Evolutionary conservation across 2,329 filamentous ascomycete species (phyloP), one percentile per base, ranked within the genome.

Genomic region (Pyrenochaeta sp.): DNA sequence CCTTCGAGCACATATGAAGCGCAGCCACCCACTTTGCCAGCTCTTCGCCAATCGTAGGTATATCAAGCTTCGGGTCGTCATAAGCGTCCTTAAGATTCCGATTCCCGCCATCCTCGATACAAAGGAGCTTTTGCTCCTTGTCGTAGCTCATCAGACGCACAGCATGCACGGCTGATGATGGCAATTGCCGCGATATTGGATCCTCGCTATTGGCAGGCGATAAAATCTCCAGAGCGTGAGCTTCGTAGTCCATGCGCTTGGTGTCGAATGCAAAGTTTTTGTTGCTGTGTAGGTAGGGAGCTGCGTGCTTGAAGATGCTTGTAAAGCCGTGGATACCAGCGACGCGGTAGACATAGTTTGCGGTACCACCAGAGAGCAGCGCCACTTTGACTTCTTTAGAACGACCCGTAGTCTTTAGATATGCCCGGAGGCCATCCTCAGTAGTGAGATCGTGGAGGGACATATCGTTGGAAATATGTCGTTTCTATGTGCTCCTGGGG

Each of bases 301-400:
- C 72, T 24, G 77, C 74, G 46, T 79, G 75, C 54, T 79, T 78
- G 53, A 73, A 71, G 44, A 79, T 69, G 15, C 42, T 39, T 2
- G 64, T 68, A 19, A 53, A 43, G 30, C 63, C 60, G 28, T 64
- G 48, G 1, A 53, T 39, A 3, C 57, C 45, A 0, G 45, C 62
- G 19, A 74, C 59, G 22, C 76, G 74, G 51, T 74, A 78, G 40
- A 77, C 73, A 50, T 71, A 76, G 50, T 78, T 79, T 22, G 73
- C 73, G 5, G 67, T 74, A 10, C 75, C 75, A 24, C 76, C 76
- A 2, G 65, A 65, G 19, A 79, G 67, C 2, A 69, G 54, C 0
- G 60, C 45, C 5, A 73, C 50, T 19, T 28, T 40, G 13, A 52
- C 50, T 50, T 40, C 13, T 50, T 7, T 37, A 52, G 52, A 27